Evolutionary conservation across 2,329 filamentous ascomycete genomes (phyloP).

Genomic region (Alternaria gaisen): DNA sequence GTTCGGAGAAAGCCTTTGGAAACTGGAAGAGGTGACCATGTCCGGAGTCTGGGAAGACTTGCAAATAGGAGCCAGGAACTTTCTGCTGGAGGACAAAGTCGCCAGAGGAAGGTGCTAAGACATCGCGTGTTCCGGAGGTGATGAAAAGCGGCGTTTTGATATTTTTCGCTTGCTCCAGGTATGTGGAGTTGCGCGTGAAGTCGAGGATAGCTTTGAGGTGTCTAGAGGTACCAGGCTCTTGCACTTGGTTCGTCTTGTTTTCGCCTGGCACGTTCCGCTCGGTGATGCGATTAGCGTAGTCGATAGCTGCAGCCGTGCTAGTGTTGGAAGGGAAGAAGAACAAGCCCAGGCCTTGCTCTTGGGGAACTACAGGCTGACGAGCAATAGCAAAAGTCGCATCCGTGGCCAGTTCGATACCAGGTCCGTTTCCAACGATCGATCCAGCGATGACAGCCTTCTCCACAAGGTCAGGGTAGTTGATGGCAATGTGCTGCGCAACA

Average conservation of each 20-base stretch:
- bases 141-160: not conserved
- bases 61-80: not conserved
- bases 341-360: constrained; percentile 3
- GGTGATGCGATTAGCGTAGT: constrained; percentile 10
- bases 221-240: not conserved
- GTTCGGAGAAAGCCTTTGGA: not conserved
- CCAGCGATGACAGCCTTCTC: constrained; percentile 58
- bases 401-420: not conserved
- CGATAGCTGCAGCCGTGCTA: constrained; percentile 11
- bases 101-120: not conserved
- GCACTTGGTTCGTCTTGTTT: not conserved
- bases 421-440: constrained; percentile 33
- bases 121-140: not conserved
- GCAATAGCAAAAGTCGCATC: not conserved
- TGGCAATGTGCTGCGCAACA: constrained; percentile 57
- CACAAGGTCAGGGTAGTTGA: constrained; percentile 48
- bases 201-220: not conserved
- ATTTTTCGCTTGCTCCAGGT: not conserved
- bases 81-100: not conserved
- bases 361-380: not conserved
- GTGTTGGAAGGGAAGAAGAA: constrained; percentile 22
- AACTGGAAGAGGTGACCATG: not conserved
- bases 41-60: not conserved
- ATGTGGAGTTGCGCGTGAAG: not conserved
- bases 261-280: not conserved